Conservation (phyloP, 345 rosid species). For the Xanthoceras sorbifolium region DNA sequence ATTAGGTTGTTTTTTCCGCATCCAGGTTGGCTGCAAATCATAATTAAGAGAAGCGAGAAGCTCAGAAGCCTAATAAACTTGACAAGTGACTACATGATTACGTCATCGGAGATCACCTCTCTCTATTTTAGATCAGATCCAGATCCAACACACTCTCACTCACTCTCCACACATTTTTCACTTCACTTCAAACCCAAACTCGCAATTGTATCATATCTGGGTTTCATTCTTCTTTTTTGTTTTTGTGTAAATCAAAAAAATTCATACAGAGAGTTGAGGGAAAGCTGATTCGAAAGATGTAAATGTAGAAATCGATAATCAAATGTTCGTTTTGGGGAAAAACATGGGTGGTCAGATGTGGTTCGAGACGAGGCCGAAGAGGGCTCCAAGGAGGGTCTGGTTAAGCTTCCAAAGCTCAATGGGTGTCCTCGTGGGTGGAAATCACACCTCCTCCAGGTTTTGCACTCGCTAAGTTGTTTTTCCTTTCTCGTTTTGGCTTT, state of each 20-base stretch:
- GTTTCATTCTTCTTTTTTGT: neutral
- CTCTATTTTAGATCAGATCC: neutral
- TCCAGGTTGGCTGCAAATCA: neutral
- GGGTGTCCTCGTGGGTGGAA: slow-evolving; percentile 99
- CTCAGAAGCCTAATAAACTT: too few relatives aligned
- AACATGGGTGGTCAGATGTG: slow-evolving; percentile 46
- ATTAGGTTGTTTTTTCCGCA: too few relatives aligned
- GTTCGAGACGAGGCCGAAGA: slow-evolving; percentile 41
- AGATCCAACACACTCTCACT: neutral
- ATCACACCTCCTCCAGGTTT: slow-evolving; percentile 99
- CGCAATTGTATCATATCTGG: neutral
- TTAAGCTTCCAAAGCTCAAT: slow-evolving; percentile 62
- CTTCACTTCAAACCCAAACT: slow-evolving; percentile 5
- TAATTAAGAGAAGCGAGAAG: neutral
- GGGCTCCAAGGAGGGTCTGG: slow-evolving; percentile 68
- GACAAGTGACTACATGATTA: neutral
- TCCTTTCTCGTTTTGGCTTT: slow-evolving; percentile 27
- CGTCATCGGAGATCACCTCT: neutral
- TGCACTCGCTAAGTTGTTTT: slow-evolving; percentile 65
- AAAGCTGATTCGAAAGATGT: slow-evolving; percentile 4
- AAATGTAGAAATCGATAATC: slow-evolving; percentile 27
- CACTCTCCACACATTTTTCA: neutral
- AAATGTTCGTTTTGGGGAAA: slow-evolving; percentile 26
- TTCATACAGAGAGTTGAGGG: neutral
- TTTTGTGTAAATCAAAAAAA: slow-evolving; percentile 1